phyloP scores from a whole-genome alignment of 768 basidiomycete species.

The Tephrocybe sp. region DNA sequence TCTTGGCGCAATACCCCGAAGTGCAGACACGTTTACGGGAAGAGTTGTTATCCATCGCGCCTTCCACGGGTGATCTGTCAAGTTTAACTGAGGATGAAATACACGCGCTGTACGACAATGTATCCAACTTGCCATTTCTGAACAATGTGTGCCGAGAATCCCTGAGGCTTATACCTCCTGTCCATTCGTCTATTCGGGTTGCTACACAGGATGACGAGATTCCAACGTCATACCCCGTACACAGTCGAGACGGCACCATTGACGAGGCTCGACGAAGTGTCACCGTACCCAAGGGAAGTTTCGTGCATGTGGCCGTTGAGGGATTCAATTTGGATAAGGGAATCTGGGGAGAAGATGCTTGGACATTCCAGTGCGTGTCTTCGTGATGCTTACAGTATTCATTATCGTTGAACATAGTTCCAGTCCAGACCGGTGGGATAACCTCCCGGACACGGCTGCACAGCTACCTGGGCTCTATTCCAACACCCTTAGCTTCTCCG shows the following conservation, averaged over 20 bases:
- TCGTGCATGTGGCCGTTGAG: constrained; percentile 78
- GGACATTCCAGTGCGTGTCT: constrained; percentile 69
- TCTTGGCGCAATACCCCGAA: constrained; percentile 66
- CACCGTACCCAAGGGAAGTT: constrained; percentile 62
- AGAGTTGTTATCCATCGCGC: constrained; percentile 57
- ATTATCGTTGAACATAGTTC: neutral
- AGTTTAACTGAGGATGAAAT: constrained; percentile 64
- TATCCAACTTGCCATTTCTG: constrained; percentile 68
- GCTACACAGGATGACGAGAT: constrained; percentile 78
- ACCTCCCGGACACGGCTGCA: constrained; percentile 67
- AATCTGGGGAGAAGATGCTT: constrained; percentile 81
- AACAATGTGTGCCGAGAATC: constrained; percentile 77
- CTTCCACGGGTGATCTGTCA: constrained; percentile 37
- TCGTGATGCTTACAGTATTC: neutral
- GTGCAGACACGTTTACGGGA: constrained; percentile 70
- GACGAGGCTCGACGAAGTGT: constrained; percentile 42
- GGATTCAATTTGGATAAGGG: constrained; percentile 76
- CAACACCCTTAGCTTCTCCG: constrained; percentile 75
- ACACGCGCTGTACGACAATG: constrained; percentile 51
- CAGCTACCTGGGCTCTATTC: constrained; percentile 71
- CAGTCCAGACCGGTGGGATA: constrained; percentile 83
- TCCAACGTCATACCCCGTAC: constrained; percentile 68
- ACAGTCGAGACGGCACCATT: constrained; percentile 44
- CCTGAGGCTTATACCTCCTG: constrained; percentile 75
- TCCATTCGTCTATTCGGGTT: constrained; percentile 80